Percentiles rank a stretch among this genome's conserved stretches.
These are phyloP conservation scores for Trichocladium uniseriatum DNA, from an alignment of 495 filamentous ascomycete species.

Conservation along the genomic window DNA sequence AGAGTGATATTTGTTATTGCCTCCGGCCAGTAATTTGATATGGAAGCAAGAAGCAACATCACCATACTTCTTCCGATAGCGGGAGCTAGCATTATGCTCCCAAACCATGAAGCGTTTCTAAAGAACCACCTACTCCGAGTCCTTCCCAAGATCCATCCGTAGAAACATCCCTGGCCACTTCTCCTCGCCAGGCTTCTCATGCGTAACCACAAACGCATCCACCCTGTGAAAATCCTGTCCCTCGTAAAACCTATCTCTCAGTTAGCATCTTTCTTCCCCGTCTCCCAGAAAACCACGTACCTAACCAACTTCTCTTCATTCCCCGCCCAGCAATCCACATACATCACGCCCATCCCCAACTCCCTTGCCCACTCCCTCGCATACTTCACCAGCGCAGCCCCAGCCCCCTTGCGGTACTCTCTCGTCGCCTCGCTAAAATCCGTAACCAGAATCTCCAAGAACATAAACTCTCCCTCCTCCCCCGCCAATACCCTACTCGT, in stretches of 20 bases:
- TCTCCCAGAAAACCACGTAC: neutral
- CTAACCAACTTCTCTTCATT: slow-evolving; percentile 10
- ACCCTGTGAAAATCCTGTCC: slow-evolving; percentile 5
- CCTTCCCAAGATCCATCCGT: slow-evolving; percentile 5
- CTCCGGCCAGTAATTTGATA: no score
- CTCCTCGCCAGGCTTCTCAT: slow-evolving; percentile 3
- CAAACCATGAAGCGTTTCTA: no score
- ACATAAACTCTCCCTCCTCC: slow-evolving; percentile 5
- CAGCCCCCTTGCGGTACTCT: slow-evolving; percentile 6
- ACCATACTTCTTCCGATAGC: no score
- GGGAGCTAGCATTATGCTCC: no score
- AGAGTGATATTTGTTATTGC: no score
- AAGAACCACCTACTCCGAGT: no score
- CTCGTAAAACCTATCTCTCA: slow-evolving; percentile 4
- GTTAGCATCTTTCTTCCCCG: neutral
- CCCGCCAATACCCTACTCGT: neutral
- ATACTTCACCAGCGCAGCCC: slow-evolving; percentile 6
- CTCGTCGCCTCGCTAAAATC: slow-evolving; percentile 5
- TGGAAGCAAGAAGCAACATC: no score
- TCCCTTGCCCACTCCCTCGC: slow-evolving; percentile 8
- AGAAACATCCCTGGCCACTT: slow-evolving; percentile 10
- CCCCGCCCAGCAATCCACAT: slow-evolving; percentile 14
- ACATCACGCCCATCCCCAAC: slow-evolving; percentile 9
- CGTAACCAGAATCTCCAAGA: slow-evolving; percentile 7
- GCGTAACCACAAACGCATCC: slow-evolving; percentile 4